A percentile compares a stretch with the other conserved stretches of the same genome.
These are phyloP conservation scores for Amanita brunnescens DNA, from an alignment of 768 basidiomycete genomes.

Conservation along the genomic window DNA sequence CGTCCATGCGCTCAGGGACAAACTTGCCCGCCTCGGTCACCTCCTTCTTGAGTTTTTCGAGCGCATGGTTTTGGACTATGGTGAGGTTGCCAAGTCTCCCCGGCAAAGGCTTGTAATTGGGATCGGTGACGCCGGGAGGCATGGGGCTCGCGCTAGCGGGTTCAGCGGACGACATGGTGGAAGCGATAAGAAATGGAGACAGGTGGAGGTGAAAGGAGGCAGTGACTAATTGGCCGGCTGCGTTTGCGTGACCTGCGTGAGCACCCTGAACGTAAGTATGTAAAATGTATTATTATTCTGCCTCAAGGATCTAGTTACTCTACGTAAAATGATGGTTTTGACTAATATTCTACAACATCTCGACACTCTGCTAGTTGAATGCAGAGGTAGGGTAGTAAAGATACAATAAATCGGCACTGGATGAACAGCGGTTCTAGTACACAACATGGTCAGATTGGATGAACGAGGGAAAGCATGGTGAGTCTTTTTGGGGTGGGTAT, in stretches of 20 bases:
- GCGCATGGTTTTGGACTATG: slow-evolving; percentile 46
- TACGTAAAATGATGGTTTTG: not conserved
- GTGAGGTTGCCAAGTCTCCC: slow-evolving; percentile 73
- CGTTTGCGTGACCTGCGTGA: no score
- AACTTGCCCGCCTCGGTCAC: slow-evolving; percentile 52
- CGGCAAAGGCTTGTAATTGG: slow-evolving; percentile 55
- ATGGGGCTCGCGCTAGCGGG: slow-evolving; percentile 46
- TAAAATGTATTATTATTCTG: no score
- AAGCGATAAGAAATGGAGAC: not conserved
- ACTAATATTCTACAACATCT: not conserved
- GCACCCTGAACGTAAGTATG: no score
- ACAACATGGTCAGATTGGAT: slow-evolving; percentile 4
- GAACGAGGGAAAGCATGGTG: slow-evolving; percentile 4
- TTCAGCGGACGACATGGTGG: slow-evolving; percentile 8
- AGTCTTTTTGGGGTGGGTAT: not conserved
- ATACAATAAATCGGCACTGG: slow-evolving; percentile 13
- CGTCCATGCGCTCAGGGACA: slow-evolving; percentile 59
- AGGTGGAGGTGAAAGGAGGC: not conserved
- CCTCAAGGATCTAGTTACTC: no score
- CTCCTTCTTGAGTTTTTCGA: slow-evolving; percentile 59
- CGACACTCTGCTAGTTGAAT: slow-evolving; percentile 36
- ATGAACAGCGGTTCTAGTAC: not conserved
- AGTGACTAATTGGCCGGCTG: no score
- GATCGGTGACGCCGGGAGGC: slow-evolving; percentile 53
- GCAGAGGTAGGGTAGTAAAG: slow-evolving; percentile 25